Evolutionary conservation across 2,329 filamentous ascomycete species (phyloP), one percentile per base, ranked within the genome.

Genomic region (Ophiocordyceps polyrhachis-furcata): DNA sequence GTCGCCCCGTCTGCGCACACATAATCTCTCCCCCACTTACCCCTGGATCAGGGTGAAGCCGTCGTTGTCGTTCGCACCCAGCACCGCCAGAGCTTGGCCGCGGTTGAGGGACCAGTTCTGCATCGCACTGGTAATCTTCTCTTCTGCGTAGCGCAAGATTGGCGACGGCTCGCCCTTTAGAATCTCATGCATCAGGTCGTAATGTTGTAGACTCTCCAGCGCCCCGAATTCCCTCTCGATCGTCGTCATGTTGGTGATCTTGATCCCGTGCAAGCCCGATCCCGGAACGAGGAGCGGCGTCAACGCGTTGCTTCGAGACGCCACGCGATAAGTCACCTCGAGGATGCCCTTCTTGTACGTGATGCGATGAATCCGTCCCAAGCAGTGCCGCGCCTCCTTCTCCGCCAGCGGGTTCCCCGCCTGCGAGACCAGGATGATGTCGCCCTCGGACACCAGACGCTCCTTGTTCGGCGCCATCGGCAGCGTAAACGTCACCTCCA

Each of bases 11-110:
- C 20, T 4, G 12, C n/a, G n/a, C n/a, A n/a, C n/a, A n/a, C n/a
- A n/a, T 23, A 23, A 23, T 4, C 21, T 31, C 25, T 11, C 7
- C 17, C 14, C n/a, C 7, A 40, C 68, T 58, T 68, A 80, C 76
- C 83, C 91, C 64, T 98, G 91, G 53, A 98, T 87, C 48, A 98
- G 68, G 3, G 91, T 96, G 57, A 98, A 98, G 0, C 86, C 93
- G 62, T 96, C 91, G 53, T 98, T 98, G 55, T 93, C 88, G 46
- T 88, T 75, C 13, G 88, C 89, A 44, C 89, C 93, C 50, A 91
- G 76, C 49, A 98, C 85, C 8, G 91, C 91, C 60, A 84, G 83
- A 4, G 89, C 86, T 58, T 98, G 91, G 6, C 87, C 91, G 40
- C 70, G 69, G 58, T 98, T 98, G 46, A 98, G 74, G 20, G 76